These are phyloP conservation scores for Aphanomyces invadans DNA, from an alignment of 352 stramenopile genomes.

Conservation along the genomic window DNA sequence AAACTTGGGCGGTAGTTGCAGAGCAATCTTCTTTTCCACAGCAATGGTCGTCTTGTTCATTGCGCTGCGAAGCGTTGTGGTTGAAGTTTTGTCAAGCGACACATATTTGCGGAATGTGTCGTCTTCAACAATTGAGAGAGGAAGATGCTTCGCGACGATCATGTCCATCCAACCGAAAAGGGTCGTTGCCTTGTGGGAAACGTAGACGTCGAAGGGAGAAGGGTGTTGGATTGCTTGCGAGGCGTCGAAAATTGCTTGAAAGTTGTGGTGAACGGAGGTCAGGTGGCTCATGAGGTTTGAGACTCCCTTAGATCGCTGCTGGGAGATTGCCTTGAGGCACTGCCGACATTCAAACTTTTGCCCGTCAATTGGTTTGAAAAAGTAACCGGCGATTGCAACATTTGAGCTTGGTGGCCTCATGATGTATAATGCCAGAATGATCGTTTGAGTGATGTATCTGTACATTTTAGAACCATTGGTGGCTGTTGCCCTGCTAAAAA, in stretches of 20 bases:
- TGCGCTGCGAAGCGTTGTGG: neutral
- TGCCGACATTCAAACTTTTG: neutral
- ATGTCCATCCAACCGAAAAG: neutral
- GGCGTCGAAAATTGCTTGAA: neutral
- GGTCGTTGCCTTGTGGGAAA: neutral
- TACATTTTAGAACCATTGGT: too few relatives aligned
- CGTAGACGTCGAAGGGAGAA: neutral
- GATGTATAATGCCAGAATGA: too few relatives aligned
- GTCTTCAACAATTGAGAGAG: constrained; percentile 1
- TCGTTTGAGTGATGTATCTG: too few relatives aligned
- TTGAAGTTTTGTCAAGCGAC: neutral
- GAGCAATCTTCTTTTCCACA: neutral
- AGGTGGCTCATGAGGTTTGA: neutral
- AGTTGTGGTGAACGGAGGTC: neutral
- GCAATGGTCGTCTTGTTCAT: neutral
- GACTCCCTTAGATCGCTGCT: neutral
- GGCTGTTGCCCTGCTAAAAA: too few relatives aligned
- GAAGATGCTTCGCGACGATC: neutral
- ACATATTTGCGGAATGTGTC: neutral
- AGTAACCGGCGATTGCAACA: too few relatives aligned
- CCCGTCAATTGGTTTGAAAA: too few relatives aligned
- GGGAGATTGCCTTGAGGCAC: neutral
- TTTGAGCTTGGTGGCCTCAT: too few relatives aligned
- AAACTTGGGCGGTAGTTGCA: neutral
- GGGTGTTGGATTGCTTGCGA: neutral